These are phyloP conservation scores for Triticum urartu DNA, from an alignment of 176 grass and related monocot genomes.

Conservation along the genomic window DNA sequence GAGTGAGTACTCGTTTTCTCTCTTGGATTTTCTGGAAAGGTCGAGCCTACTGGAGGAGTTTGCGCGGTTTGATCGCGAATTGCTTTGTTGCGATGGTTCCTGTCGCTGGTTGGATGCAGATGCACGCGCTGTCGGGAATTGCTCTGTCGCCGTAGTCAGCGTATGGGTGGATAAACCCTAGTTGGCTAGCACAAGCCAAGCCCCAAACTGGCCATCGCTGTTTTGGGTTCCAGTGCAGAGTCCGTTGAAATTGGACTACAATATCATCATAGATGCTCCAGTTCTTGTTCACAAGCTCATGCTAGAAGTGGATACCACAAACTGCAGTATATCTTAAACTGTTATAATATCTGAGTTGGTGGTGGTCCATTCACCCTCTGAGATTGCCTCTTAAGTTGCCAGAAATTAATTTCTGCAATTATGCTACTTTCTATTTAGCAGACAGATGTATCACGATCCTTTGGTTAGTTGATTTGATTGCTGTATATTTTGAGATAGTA, in stretches of 20 bases:
- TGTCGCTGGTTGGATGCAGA: neutral
- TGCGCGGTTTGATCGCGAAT: constrained; percentile 18
- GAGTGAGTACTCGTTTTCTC: constrained; percentile 33
- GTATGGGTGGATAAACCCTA: neutral
- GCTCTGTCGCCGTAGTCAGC: neutral
- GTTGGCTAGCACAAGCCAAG: neutral
- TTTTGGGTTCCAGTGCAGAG: constrained; percentile 18
- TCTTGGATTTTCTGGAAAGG: neutral
- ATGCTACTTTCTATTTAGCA: neutral
- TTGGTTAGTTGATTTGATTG: neutral
- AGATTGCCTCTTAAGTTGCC: neutral
- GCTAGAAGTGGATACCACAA: neutral
- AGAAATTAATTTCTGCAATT: neutral
- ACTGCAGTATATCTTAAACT: neutral
- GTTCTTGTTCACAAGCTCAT: neutral
- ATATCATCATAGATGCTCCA: neutral
- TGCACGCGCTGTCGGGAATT: neutral
- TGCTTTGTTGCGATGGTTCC: neutral
- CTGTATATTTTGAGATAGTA: neutral
- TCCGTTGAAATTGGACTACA: neutral
- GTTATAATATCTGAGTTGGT: neutral
- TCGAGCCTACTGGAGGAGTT: neutral
- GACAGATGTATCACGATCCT: neutral
- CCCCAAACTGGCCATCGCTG: neutral
- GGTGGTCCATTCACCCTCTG: neutral